These are phyloP conservation scores for Teratosphaeria zuluensis DNA, from an alignment of 2,329 filamentous ascomycete genomes.

Conservation along the genomic window DNA sequence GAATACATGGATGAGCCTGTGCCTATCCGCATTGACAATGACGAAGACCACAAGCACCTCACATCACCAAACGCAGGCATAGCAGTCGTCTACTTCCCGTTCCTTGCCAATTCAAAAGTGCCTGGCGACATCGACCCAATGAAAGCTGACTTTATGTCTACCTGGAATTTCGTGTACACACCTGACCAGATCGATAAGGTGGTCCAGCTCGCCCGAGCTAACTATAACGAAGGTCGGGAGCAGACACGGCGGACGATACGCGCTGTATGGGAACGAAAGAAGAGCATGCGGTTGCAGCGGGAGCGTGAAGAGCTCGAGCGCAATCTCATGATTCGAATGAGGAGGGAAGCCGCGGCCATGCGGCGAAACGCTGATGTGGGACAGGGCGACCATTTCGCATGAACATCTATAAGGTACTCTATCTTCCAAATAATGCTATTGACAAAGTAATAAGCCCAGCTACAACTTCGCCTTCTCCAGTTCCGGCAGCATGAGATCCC, in stretches of 20 bases:
- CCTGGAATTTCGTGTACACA: constrained; percentile 97
- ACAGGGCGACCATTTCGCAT: constrained; percentile 16
- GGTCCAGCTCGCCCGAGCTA: constrained; percentile 70
- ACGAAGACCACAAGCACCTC: constrained; percentile 41
- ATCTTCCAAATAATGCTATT: background rate
- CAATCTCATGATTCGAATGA: constrained; percentile 27
- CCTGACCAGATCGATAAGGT: constrained; percentile 81
- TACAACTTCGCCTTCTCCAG: constrained; percentile 76
- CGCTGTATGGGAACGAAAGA: constrained; percentile 91
- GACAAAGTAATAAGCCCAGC: background rate
- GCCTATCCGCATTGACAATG: background rate
- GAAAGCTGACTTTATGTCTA: constrained; percentile 76
- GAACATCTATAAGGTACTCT: background rate
- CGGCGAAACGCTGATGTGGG: constrained; percentile 14
- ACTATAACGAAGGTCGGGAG: constrained; percentile 74
- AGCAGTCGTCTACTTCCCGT: constrained; percentile 80
- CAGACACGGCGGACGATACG: constrained; percentile 68
- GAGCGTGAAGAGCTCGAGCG: constrained; percentile 34
- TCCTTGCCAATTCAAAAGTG: constrained; percentile 72
- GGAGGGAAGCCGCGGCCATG: constrained; percentile 11
- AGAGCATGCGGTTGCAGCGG: constrained; percentile 50
- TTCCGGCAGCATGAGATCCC: constrained; percentile 66
- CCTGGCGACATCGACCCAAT: constrained; percentile 68
- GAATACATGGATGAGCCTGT: constrained; percentile 19
- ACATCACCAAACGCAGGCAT: constrained; percentile 74